These are phyloP conservation scores for Fusarium clavum DNA, from an alignment of 2,329 filamentous ascomycete species.

Conservation along the genomic window DNA sequence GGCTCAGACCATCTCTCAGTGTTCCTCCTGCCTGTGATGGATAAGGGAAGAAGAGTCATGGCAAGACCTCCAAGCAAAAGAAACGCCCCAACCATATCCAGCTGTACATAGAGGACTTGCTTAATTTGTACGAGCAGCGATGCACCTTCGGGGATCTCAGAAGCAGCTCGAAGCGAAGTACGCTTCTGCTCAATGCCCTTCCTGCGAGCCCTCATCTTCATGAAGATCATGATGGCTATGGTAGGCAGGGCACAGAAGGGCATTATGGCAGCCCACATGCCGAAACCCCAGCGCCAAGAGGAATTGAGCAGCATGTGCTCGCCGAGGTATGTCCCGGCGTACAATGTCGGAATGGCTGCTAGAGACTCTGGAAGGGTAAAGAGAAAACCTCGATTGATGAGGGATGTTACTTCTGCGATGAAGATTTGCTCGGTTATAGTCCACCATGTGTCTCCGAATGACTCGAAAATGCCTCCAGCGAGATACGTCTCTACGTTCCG, in stretches of 20 bases:
- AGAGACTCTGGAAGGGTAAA: constrained; percentile 31
- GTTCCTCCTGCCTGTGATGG: constrained; percentile 28
- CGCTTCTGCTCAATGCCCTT: not conserved
- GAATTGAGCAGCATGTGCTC: constrained; percentile 28
- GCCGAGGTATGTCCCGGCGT: constrained; percentile 33
- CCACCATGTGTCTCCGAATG: constrained; percentile 34
- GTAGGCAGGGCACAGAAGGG: constrained; percentile 25
- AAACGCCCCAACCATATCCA: constrained; percentile 28
- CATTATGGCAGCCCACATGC: constrained; percentile 30
- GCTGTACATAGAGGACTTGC: not conserved
- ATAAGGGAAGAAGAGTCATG: constrained; percentile 31
- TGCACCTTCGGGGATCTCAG: constrained; percentile 2
- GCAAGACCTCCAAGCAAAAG: constrained; percentile 26
- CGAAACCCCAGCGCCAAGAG: constrained; percentile 32
- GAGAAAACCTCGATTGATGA: constrained; percentile 31
- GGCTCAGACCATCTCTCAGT: constrained; percentile 27
- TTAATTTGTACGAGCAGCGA: accelerated
- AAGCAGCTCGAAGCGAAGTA: not conserved
- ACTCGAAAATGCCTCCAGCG: constrained; percentile 34
- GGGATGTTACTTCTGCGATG: constrained; percentile 33
- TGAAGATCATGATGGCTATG: constrained; percentile 29
- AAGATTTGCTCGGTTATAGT: constrained; percentile 37
- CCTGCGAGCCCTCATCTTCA: constrained; percentile 10
- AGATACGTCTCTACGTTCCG: constrained; percentile 31
- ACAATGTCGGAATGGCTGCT: constrained; percentile 29